phyloP scores from a whole-genome alignment of 2,329 filamentous ascomycete species.

The Fusarium sp. region DNA sequence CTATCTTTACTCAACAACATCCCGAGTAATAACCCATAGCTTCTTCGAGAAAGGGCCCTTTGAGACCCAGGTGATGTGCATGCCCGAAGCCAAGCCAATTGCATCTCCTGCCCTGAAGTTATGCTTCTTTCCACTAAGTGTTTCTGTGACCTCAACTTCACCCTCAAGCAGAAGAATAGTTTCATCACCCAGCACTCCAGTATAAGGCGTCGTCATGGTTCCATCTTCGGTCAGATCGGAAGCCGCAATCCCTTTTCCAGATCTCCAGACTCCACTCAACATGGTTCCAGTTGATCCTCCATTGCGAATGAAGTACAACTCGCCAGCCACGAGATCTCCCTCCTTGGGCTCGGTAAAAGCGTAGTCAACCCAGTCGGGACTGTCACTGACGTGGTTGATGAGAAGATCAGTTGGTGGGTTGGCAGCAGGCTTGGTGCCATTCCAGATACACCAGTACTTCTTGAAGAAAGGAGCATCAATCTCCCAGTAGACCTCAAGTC shows the following conservation, averaged over 20 bases:
- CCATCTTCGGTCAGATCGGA: neutral
- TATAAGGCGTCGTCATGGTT: neutral
- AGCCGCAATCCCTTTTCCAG: neutral
- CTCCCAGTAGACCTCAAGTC: neutral
- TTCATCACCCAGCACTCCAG: neutral
- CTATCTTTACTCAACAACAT: neutral
- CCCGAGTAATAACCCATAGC: neutral
- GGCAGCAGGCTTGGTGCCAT: neutral
- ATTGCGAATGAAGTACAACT: slow-evolving; percentile 19
- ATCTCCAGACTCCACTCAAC: slow-evolving; percentile 5
- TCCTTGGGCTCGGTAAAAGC: slow-evolving; percentile 25
- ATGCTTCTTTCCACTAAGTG: neutral
- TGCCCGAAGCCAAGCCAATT: neutral
- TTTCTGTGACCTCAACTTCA: neutral
- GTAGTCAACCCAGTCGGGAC: slow-evolving; percentile 16
- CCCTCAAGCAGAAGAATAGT: slow-evolving; percentile 4
- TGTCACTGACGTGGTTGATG: slow-evolving; percentile 10
- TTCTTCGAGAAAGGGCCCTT: slow-evolving; percentile 7
- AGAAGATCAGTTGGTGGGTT: neutral
- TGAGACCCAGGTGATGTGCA: slow-evolving; percentile 6
- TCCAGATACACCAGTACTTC: slow-evolving; percentile 10
- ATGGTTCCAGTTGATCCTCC: slow-evolving; percentile 9
- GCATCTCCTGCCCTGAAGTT: slow-evolving; percentile 1
- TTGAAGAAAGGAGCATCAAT: slow-evolving; percentile 5
- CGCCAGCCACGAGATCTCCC: slow-evolving; percentile 19